Conservation (phyloP, 2,329 filamentous ascomycete genomes). For the Lachnellula suecica region DNA sequence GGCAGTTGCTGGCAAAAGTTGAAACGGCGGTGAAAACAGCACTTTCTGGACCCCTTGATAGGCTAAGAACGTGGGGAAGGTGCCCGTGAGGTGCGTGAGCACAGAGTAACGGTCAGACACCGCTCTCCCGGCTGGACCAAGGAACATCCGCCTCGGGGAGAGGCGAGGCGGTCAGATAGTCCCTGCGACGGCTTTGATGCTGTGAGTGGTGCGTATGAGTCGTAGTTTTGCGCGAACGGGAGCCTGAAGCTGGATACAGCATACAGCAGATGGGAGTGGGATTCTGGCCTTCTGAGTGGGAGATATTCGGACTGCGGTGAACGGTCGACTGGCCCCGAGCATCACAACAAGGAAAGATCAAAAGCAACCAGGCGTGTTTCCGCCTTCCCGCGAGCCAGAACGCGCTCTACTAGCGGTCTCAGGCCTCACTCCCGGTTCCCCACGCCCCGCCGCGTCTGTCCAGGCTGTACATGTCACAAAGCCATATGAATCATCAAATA, state of each 20-base stretch:
- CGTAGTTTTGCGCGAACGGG: not conserved
- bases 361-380: too few species aligned
- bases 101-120: not conserved
- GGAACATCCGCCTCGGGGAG: not conserved
- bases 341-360: too few species aligned
- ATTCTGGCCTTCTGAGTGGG: not conserved
- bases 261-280: not conserved
- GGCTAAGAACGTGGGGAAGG: not conserved
- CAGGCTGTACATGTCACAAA: not conserved
- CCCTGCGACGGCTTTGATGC: not conserved
- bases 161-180: not conserved
- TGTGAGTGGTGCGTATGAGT: not conserved
- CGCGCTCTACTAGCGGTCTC: too few species aligned
- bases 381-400: too few species aligned
- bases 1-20: not conserved
- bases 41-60: not conserved
- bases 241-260: not conserved
- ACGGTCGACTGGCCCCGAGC: too few species aligned
- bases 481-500: not conserved
- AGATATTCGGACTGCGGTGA: too few species aligned
- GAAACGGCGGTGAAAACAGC: constrained; percentile 2
- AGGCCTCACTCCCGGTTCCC: too few species aligned
- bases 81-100: not conserved
- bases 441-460: not conserved
- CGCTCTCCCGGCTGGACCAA: not conserved